Conservation (phyloP, 352 stramenopile genomes). For the Sclerospora graminicola region DNA sequence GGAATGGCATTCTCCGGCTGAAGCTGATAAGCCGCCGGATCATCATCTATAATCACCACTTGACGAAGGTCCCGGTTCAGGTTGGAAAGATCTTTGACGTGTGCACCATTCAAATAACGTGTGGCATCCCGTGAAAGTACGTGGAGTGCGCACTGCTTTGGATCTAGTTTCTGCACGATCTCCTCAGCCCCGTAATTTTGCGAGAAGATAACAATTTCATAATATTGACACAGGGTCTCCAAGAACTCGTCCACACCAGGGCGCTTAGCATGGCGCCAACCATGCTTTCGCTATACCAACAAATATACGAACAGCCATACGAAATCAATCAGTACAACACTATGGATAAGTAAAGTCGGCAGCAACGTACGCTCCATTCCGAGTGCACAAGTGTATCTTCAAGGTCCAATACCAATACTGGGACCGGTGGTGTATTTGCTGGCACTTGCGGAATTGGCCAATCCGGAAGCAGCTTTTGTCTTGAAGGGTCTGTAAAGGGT, state of each 20-base stretch:
- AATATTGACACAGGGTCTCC: conserved; percentile 77
- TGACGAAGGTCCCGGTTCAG: conserved; percentile 75
- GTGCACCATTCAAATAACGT: conserved; percentile 70
- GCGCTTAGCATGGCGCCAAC: conserved; percentile 81
- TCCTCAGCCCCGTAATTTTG: conserved; percentile 78
- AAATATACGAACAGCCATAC: neutral
- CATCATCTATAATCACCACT: conserved; percentile 79
- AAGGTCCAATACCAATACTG: conserved; percentile 75
- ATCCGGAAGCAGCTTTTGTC: conserved; percentile 76
- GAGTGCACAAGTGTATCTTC: conserved; percentile 85
- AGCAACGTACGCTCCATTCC: conserved; percentile 75
- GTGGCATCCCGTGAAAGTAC: conserved; percentile 71
- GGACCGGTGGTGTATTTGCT: conserved; percentile 61
- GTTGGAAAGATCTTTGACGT: conserved; percentile 77
- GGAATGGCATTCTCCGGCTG: conserved; percentile 81
- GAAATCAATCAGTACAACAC: neutral
- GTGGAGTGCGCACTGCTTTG: conserved; percentile 77
- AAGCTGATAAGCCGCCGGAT: conserved; percentile 69
- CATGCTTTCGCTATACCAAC: conserved; percentile 63
- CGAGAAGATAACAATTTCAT: conserved; percentile 85
- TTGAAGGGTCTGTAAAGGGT: conserved; percentile 73
- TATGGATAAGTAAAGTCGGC: neutral
- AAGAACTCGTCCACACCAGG: conserved; percentile 81
- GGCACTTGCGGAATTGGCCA: conserved; percentile 79
- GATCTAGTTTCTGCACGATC: conserved; percentile 70